Percentiles rank a stretch among this genome's conserved stretches.
phyloP scores from a whole-genome alignment of 768 basidiomycete species.

The Lepiota venenata region DNA sequence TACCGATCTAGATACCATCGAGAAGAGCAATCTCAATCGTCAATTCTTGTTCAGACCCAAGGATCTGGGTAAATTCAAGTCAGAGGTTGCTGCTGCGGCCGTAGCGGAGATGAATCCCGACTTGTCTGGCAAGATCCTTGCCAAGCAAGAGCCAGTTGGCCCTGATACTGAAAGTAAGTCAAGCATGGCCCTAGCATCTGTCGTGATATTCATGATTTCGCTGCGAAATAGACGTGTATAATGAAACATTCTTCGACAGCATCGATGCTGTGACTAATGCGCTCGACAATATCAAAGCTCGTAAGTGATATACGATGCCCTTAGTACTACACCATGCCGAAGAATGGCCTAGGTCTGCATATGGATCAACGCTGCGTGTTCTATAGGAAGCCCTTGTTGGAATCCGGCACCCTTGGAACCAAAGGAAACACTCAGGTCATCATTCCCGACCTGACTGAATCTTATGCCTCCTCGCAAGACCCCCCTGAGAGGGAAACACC shows the following conservation, averaged over 20 bases:
- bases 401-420: constrained; percentile 97
- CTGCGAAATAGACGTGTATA: constrained; percentile 75
- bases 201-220: constrained; percentile 30
- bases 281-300: constrained; percentile 93
- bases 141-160: constrained; percentile 93
- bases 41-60: constrained; percentile 98
- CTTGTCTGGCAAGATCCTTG: constrained; percentile 78
- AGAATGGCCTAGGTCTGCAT: constrained; percentile 64
- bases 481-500: constrained; percentile 98
- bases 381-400: constrained; percentile 92
- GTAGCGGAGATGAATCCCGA: constrained; percentile 96
- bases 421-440: constrained; percentile 98
- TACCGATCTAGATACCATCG: constrained; percentile 97
- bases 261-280: constrained; percentile 98
- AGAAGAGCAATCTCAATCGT: constrained; percentile 97
- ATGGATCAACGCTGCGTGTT: constrained; percentile 99
- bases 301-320: constrained; percentile 41
- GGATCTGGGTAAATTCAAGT: constrained; percentile 96
- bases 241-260: constrained; percentile 80
- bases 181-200: background rate
- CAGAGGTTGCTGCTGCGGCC: constrained; percentile 88
- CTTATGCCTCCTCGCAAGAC: constrained; percentile 96
- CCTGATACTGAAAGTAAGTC: constrained; percentile 85
- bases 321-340: background rate
- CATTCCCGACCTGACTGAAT: constrained; percentile 91